Evolutionary conservation across 2,329 filamentous ascomycete genomes (phyloP).

Genomic region (Fusarium concolor): DNA sequence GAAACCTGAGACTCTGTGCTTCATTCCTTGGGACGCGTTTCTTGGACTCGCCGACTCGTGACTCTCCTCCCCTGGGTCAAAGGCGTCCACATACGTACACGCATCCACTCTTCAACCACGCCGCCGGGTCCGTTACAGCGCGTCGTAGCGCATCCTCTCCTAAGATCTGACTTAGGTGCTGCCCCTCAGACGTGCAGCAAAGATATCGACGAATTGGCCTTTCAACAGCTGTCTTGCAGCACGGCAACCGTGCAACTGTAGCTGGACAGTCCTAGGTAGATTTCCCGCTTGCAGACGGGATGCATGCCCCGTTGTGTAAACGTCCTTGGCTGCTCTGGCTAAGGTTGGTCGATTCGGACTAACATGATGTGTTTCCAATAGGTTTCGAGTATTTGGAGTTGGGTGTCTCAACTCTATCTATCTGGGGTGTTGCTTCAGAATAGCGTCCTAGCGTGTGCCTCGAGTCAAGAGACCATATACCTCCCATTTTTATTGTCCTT

Average conservation of each 20-base stretch:
- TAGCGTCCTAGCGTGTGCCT: background rate
- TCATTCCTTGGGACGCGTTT: constrained; percentile 28
- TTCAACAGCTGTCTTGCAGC: constrained; percentile 15
- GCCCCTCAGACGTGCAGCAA: constrained; percentile 32
- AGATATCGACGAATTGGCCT: constrained; percentile 10
- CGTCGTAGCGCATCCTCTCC: constrained; percentile 29
- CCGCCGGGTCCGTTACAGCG: constrained; percentile 19
- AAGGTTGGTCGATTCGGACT: constrained; percentile 12
- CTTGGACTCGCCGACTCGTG: constrained; percentile 1
- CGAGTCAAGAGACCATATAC: background rate
- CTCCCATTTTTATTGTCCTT: background rate
- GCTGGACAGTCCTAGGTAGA: constrained; percentile 18
- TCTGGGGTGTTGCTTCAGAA: constrained; percentile 19
- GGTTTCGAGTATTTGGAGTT: constrained; percentile 26
- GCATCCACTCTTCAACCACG: constrained; percentile 27
- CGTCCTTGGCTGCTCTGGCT: constrained; percentile 20
- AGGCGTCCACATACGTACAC: constrained; percentile 8
- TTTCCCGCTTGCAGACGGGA: constrained; percentile 5
- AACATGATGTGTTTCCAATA: constrained; percentile 30
- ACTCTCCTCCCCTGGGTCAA: background rate
- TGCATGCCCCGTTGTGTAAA: constrained; percentile 15
- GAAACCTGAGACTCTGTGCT: constrained; percentile 28
- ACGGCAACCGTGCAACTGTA: background rate
- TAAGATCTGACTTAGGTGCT: constrained; percentile 23
- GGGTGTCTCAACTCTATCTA: constrained; percentile 20